phyloP scores from a whole-genome alignment of 2,329 filamentous ascomycete genomes.

The Colletotrichum scovillei region DNA sequence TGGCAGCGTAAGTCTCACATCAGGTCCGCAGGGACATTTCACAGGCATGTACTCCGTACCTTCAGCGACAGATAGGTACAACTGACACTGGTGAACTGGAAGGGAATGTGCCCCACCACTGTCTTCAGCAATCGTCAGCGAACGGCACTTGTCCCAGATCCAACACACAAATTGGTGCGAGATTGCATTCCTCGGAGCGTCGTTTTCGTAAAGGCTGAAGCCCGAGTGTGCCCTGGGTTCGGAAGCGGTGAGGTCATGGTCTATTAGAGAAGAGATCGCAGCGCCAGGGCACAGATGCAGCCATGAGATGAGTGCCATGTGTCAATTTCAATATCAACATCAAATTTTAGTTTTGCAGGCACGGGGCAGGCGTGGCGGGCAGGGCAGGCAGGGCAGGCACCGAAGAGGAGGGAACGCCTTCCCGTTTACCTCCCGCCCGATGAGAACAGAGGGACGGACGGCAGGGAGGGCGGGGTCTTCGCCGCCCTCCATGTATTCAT shows the following conservation, averaged over 20 bases:
- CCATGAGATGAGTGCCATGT: constrained; percentile 5
- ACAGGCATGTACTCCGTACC: not conserved
- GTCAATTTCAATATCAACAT: constrained; percentile 7
- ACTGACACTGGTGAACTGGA: too few species aligned
- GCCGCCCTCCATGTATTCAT: too few species aligned
- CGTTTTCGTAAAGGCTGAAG: not conserved
- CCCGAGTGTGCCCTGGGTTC: not conserved
- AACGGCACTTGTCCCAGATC: constrained; percentile 18
- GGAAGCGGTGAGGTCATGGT: constrained; percentile 3
- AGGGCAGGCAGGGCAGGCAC: not conserved
- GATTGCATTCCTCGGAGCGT: constrained; percentile 7
- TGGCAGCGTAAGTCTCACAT: not conserved
- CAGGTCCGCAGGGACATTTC: not conserved
- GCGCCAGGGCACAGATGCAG: not conserved
- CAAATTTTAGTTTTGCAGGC: not conserved
- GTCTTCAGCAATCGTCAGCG: constrained; percentile 33
- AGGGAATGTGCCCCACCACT: not conserved
- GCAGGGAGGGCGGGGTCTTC: not conserved
- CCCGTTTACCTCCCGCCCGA: not conserved
- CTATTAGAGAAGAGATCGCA: not conserved
- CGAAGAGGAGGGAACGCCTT: not conserved
- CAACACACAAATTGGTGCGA: constrained; percentile 7
- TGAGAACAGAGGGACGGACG: not conserved
- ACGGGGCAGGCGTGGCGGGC: not conserved
- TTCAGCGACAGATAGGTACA: too few species aligned